These are phyloP conservation scores for Scheffersomyces stambukii DNA, from an alignment of 1,139 yeast species.

Conservation along the genomic window DNA sequence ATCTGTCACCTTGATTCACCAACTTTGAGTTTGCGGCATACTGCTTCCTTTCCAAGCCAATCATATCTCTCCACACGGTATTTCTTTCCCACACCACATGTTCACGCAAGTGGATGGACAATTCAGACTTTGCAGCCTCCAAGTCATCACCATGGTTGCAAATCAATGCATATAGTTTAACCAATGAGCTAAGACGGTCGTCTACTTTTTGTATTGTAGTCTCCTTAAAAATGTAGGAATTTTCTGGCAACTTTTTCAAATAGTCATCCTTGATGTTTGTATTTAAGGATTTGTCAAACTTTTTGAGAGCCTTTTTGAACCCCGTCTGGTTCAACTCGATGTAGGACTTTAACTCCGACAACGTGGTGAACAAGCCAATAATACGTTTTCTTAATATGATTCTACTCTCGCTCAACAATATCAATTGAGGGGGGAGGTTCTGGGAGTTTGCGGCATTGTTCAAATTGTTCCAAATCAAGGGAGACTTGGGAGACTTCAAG, in stretches of 20 bases:
- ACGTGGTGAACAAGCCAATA: conserved; percentile 53
- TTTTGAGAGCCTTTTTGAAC: conserved; percentile 63
- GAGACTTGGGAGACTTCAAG: conserved; percentile 35
- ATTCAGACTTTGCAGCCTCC: conserved; percentile 42
- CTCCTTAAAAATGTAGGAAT: conserved; percentile 31
- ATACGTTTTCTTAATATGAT: conserved; percentile 54
- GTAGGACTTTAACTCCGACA: conserved; percentile 62
- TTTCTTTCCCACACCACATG: conserved; percentile 76
- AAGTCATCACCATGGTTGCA: conserved; percentile 40
- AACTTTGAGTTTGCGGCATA: conserved; percentile 35
- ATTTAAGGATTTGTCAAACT: conserved; percentile 61
- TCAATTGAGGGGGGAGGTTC: conserved; percentile 37
- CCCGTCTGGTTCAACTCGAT: conserved; percentile 67
- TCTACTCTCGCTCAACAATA: conserved; percentile 39
- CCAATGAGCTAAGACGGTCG: conserved; percentile 31
- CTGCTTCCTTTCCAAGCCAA: conserved; percentile 71
- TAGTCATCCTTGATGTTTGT: conserved; percentile 37
- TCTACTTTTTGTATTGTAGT: conserved; percentile 45
- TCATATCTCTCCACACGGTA: conserved; percentile 77
- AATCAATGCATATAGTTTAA: conserved; percentile 37
- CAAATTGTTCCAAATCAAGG: conserved; percentile 31
- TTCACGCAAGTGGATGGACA: conserved; percentile 61
- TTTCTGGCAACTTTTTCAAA: conserved; percentile 26
- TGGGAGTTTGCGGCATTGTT: conserved; percentile 15
- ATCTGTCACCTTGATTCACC: conserved; percentile 10